Percentiles rank a stretch among this genome's conserved stretches.
Evolutionary conservation across 1,284 basidiomycete genomes (phyloP).

Genomic region (Lignosus rhinocerotis): DNA sequence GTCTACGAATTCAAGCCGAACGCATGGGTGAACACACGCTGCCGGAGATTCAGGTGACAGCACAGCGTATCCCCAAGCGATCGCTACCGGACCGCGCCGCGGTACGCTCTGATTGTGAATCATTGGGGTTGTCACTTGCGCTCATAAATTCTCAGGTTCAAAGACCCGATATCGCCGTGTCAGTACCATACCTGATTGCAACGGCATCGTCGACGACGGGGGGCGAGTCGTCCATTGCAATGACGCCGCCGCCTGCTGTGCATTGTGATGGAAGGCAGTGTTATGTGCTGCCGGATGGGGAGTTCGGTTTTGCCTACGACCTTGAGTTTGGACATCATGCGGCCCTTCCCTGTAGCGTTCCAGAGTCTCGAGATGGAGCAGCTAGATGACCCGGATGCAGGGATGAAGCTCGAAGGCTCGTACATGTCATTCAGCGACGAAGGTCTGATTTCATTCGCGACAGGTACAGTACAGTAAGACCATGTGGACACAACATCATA

Average conservation of each 20-base stretch:
- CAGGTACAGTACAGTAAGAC: too few species aligned
- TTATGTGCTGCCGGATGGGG: background rate
- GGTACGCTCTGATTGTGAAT: background rate
- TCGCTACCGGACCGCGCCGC: background rate
- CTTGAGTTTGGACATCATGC: background rate
- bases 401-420: background rate
- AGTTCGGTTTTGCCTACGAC: background rate
- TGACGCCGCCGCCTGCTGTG: background rate
- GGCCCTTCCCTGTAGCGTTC: background rate
- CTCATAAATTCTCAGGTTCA: background rate
- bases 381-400: background rate
- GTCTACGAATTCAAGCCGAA: slow-evolving; percentile 10
- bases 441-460: too few species aligned
- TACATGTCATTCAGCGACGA: background rate
- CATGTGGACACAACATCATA: background rate
- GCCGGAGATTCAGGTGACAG: slow-evolving; percentile 9
- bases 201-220: background rate
- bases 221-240: background rate
- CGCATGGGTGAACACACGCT: slow-evolving; percentile 12
- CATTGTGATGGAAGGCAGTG: slow-evolving; percentile 1
- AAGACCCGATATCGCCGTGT: background rate
- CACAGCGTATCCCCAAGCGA: background rate
- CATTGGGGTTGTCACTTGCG: too few species aligned
- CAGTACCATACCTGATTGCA: background rate
- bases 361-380: background rate